Evolutionary conservation across 1,284 basidiomycete species (phyloP), one percentile per base, ranked within the genome.

Genomic region (Vanrija sp.): DNA sequence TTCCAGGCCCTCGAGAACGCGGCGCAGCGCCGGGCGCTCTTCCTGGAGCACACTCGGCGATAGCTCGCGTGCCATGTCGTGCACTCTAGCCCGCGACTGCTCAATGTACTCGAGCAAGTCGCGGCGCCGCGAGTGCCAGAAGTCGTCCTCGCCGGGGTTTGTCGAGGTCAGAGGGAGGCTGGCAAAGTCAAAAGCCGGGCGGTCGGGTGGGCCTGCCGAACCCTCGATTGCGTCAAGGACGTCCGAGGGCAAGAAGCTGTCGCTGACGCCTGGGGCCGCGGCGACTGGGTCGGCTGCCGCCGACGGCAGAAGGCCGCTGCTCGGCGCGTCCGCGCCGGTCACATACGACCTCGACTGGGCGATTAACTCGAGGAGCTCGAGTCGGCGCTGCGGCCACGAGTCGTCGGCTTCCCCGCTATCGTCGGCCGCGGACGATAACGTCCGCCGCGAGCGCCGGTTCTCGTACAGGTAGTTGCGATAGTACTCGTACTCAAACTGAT

Each of bases 401-500:
- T 42, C 53, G 24, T 49, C 38, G 20, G 36, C 41, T 2, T 39
- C 38, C 10, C 38, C 38, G n/a, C 38, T 7, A 12, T 47, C 39
- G 2, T 37, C 51, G 8, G 39, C 22, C 12, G 39, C 3, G n/a
- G 20, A 14, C 19, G 18, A 41, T 14, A 14, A 18, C 20, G 14
- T 12, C 12, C 44, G 39, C 10, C 39, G 19, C 12, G 41, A 35
- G 18, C 46, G 47, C 14, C 51, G 47, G 23, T 43, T 44, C 24
- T 53, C 55, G 19, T 43, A 57, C 24, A 50, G 24, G 18, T 50
- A 53, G 27, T 56, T 51, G 47, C 55, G 51, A 35, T 57, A 56
- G 47, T 53, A 56, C 39, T 49, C 47, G 45, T 46, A 56, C 41
- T 56, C 54, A 22, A 36, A 24, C 39, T 52, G 45, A 27, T 52